These are phyloP conservation scores for Suhomyces coccinellae DNA, from an alignment of 1,139 yeast species.

Conservation along the genomic window DNA sequence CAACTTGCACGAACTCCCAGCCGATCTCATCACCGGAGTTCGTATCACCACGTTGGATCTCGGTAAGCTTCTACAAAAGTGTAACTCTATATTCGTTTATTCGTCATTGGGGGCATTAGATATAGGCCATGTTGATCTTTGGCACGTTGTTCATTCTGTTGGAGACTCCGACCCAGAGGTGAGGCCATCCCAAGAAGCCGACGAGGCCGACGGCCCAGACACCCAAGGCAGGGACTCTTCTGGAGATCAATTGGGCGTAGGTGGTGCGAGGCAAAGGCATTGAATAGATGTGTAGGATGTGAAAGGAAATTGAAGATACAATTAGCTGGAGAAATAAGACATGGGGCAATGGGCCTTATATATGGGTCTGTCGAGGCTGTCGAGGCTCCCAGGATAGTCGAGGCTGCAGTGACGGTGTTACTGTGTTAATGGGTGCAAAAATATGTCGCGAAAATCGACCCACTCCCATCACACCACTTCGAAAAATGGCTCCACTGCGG, in stretches of 20 bases:
- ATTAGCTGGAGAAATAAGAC: not conserved
- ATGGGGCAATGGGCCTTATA: not conserved
- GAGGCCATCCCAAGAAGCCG: constrained; percentile 43
- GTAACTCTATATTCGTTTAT: not conserved
- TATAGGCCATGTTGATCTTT: constrained; percentile 19
- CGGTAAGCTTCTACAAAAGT: not conserved
- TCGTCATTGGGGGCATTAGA: constrained; percentile 3
- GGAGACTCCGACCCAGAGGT: constrained; percentile 24
- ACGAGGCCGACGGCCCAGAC: constrained; percentile 36
- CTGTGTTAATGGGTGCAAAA: constrained; percentile 10
- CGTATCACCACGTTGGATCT: not conserved
- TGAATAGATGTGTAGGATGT: not conserved
- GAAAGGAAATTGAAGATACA: not conserved
- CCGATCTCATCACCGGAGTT: too few species aligned
- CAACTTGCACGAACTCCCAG: not conserved
- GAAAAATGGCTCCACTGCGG: constrained; percentile 7
- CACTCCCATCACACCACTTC: constrained; percentile 9
- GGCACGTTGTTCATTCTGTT: constrained; percentile 33
- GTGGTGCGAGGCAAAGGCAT: constrained; percentile 9
- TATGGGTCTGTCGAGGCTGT: not conserved
- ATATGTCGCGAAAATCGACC: constrained; percentile 6
- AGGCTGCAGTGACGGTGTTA: not conserved
- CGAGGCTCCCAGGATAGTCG: not conserved
- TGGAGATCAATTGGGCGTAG: constrained; percentile 14
- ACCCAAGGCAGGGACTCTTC: constrained; percentile 36